Evolutionary conservation across 75 land plant genomes (phyloP).

Genomic region (Pinus albicaulis): DNA sequence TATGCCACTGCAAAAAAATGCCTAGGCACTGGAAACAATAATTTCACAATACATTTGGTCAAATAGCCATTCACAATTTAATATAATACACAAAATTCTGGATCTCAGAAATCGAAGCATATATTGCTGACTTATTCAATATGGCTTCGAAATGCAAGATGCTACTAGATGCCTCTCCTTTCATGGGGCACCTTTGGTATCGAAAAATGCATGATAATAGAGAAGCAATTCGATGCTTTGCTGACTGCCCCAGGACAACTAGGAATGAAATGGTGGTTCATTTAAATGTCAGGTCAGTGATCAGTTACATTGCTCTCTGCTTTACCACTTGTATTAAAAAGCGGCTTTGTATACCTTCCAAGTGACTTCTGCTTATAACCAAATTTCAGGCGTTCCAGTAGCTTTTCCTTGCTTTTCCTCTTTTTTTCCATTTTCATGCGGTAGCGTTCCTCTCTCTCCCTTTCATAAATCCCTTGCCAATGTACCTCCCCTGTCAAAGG

Average conservation of each 20-base stretch:
- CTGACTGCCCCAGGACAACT: not conserved
- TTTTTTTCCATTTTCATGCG: constrained; percentile 85
- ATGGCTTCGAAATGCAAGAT: constrained; percentile 3
- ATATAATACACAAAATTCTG: not conserved
- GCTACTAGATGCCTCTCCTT: constrained; percentile 2
- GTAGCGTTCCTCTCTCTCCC: constrained; percentile 81
- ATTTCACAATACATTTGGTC: not conserved
- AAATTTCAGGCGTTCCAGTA: constrained; percentile 55
- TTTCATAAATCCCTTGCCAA: constrained; percentile 90
- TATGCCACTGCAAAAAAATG: not conserved
- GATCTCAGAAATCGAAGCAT: constrained; percentile 4
- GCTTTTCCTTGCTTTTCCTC: constrained; percentile 68
- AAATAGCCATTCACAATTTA: constrained; percentile 1
- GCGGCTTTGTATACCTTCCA: constrained; percentile 19
- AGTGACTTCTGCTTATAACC: constrained; percentile 76
- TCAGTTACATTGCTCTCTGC: not conserved
- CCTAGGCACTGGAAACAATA: not conserved
- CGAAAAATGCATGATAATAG: not conserved
- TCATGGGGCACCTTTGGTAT: not conserved
- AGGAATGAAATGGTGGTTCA: not conserved
- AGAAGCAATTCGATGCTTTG: not conserved
- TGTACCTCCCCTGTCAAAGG: constrained; percentile 95
- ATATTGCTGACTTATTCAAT: constrained; percentile 2
- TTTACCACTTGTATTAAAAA: not conserved
- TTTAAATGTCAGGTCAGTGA: constrained; percentile 1